A percentile compares a stretch with the other conserved stretches of the same genome.
Evolutionary conservation across 2,329 filamentous ascomycete genomes (phyloP).

Genomic region (Fusarium floridanum): DNA sequence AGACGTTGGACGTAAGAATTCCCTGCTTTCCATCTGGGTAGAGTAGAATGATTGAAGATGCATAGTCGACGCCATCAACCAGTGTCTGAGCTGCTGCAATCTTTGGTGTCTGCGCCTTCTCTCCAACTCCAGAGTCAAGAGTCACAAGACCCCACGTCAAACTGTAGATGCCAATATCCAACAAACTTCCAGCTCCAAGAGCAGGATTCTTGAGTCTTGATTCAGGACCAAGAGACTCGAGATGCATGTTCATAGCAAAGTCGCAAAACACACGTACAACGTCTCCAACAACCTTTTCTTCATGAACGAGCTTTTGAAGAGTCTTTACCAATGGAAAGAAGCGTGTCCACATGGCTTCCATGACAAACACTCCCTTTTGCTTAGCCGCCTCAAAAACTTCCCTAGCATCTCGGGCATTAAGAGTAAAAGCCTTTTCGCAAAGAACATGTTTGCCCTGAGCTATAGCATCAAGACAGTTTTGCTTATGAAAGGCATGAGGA

Average conservation of each 20-base stretch:
- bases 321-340: constrained; percentile 55
- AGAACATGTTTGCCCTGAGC: constrained; percentile 57
- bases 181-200: constrained; percentile 57
- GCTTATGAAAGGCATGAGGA: constrained; percentile 59
- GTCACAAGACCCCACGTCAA: constrained; percentile 56
- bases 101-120: constrained; percentile 48
- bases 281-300: constrained; percentile 56
- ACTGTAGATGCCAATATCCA: constrained; percentile 60
- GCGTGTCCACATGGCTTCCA: constrained; percentile 62
- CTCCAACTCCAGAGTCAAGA: constrained; percentile 48
- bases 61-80: constrained; percentile 50
- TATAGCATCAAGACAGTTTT: constrained; percentile 59
- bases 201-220: constrained; percentile 54
- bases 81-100: constrained; percentile 54
- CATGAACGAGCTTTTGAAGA: constrained; percentile 53
- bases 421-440: constrained; percentile 60
- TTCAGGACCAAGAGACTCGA: constrained; percentile 47
- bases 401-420: constrained; percentile 55
- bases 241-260: constrained; percentile 54
- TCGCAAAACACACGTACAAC: constrained; percentile 56
- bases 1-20: constrained; percentile 56
- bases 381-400: constrained; percentile 57
- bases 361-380: constrained; percentile 56
- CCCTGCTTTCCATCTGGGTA: constrained; percentile 57
- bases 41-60: constrained; percentile 55